phyloP scores from a whole-genome alignment of 129 eudicot species.

The Ambrosia trifida region DNA sequence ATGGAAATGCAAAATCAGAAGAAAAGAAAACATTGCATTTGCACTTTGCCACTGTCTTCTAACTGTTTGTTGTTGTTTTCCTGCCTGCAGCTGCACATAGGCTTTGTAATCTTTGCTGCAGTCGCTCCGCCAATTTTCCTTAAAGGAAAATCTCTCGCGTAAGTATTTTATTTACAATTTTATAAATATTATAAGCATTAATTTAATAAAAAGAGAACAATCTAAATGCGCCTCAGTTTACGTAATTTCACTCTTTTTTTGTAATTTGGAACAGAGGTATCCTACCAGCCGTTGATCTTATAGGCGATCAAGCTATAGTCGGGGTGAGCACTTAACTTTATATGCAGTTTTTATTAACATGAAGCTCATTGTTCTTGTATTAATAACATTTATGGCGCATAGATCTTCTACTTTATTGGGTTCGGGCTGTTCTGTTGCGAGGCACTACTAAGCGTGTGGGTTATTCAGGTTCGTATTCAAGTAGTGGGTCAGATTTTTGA shows the following conservation, averaged over 20 bases:
- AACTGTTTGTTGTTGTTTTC: constrained; percentile 3
- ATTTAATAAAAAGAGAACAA: background rate
- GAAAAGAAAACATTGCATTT: background rate
- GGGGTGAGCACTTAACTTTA: constrained; percentile 62
- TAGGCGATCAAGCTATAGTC: constrained; percentile 64
- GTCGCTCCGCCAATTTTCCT: constrained; percentile 95
- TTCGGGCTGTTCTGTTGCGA: constrained; percentile 86
- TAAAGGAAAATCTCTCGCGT: constrained; percentile 94
- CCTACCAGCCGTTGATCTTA: constrained; percentile 83
- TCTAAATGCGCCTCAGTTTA: background rate
- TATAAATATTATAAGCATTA: background rate
- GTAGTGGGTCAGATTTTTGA: background rate
- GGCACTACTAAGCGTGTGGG: constrained; percentile 83
- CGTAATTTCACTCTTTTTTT: background rate
- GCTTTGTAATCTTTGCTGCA: constrained; percentile 76
- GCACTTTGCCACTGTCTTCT: constrained; percentile 24
- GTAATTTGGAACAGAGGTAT: constrained; percentile 72
- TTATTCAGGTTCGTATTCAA: constrained; percentile 65
- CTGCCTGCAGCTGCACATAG: constrained; percentile 76
- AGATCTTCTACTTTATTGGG: constrained; percentile 95
- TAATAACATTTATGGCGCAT: constrained; percentile 18
- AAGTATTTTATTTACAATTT: constrained; percentile 31
- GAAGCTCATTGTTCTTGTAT: background rate
- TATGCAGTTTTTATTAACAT: background rate
- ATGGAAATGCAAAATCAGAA: background rate